Base-by-base conservation (phyloP, 1,284 basidiomycete species). In the Leccinum pachyderme region DNA sequence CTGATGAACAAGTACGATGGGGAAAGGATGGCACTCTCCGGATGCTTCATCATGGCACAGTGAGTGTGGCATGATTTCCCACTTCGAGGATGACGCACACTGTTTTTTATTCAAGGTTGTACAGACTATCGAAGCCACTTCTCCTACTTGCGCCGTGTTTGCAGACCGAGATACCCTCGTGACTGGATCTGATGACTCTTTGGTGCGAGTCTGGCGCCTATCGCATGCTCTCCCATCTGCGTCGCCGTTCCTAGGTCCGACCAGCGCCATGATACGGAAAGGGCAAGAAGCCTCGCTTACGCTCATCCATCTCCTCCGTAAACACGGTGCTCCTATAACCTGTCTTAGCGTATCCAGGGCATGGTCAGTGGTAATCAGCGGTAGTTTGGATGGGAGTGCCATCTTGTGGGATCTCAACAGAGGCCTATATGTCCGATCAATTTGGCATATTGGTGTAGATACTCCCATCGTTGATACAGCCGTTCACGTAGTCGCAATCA, bases 401-500 rank as follows among this genome's bases (percentile, higher is more conserved):
- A 87, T 89, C 13, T 63, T 97, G 7, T 98, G 95, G 95, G 95
- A 98, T 68, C 78, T 93, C 53, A 97, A 98, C 65, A 79, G 87
- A 39, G 84, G 89, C 13, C 74, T 83, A 1, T 94, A 94, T 61
- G 82, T 89, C 12, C 75, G 87, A 52, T 88, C 88, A 0, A 85
- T 93, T 33, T 83, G 83, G 80, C 87, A 93, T 54, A 81, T 78
- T 9, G 75, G 79, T 27, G 69, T 60, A n/a, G 55, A 56, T 11
- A 25, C 13, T 35, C n/a, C 55, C 41, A 71, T 72, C 5, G 74
- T 77, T 37, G 57, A 70, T 2, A 67, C 75, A 22, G 77, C 82
- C 0, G 84, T 97, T 4, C 80, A 83, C 58, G 77, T 89, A 3
- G 86, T 87, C 13, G 80, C 88, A 2, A 84, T 98, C 63, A 91